These are phyloP conservation scores for Xerocomus tenax DNA, from an alignment of 1,284 basidiomycete species.

Conservation along the genomic window DNA sequence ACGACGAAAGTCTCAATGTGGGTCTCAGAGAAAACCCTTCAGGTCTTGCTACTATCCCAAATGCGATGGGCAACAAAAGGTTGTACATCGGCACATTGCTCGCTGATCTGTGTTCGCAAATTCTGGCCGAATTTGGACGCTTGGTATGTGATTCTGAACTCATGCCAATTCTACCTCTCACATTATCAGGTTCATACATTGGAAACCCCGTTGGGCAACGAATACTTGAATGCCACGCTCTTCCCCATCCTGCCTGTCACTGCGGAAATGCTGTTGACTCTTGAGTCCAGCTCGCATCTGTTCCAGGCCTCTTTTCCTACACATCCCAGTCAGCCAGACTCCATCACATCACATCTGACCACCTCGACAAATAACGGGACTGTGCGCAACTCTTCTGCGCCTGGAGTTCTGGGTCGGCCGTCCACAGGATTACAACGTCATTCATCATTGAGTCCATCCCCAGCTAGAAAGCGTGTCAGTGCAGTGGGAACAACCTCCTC, in stretches of 20 bases:
- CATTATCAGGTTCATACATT: slow-evolving; percentile 48
- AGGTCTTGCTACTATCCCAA: slow-evolving; percentile 65
- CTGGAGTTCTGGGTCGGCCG: slow-evolving; percentile 23
- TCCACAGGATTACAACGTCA: slow-evolving; percentile 38
- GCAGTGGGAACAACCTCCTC: slow-evolving; percentile 61
- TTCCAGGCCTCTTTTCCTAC: slow-evolving; percentile 40
- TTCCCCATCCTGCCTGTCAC: slow-evolving; percentile 53
- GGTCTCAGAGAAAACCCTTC: slow-evolving; percentile 51
- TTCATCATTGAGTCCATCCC: slow-evolving; percentile 38
- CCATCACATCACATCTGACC: slow-evolving; percentile 36
- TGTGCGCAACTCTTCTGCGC: slow-evolving; percentile 50
- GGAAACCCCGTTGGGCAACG: slow-evolving; percentile 66
- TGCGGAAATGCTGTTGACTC: slow-evolving; percentile 49
- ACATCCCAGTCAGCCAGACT: slow-evolving; percentile 52
- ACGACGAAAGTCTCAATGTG: slow-evolving; percentile 51
- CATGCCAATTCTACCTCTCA: slow-evolving; percentile 3
- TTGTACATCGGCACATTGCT: slow-evolving; percentile 78
- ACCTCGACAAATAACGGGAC: slow-evolving; percentile 36
- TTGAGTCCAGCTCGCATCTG: slow-evolving; percentile 39
- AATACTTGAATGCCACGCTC: slow-evolving; percentile 59
- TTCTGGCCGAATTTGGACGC: slow-evolving; percentile 73
- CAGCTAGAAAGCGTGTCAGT: slow-evolving; percentile 52
- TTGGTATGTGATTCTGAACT: slow-evolving; percentile 44
- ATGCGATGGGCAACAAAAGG: slow-evolving; percentile 71
- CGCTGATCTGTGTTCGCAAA: slow-evolving; percentile 77